Evolutionary conservation across 2,329 filamentous ascomycete species (phyloP).

Genomic region (Zasmidium angulare): DNA sequence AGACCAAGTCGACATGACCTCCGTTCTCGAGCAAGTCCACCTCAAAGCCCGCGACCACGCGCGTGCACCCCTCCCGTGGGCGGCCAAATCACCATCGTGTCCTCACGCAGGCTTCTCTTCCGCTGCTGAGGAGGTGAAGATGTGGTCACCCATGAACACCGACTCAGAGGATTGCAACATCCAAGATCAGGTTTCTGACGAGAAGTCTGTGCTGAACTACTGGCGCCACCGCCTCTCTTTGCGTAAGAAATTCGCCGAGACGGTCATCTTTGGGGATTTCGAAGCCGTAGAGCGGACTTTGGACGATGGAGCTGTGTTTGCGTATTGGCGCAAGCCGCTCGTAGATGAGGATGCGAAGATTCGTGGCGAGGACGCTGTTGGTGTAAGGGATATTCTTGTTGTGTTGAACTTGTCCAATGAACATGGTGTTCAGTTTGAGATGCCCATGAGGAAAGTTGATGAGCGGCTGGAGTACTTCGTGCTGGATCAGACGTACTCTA

Average conservation of each 20-base stretch:
- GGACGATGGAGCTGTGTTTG: slow-evolving; percentile 17
- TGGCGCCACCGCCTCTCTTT: slow-evolving; percentile 20
- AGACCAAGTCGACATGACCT: slow-evolving; percentile 29
- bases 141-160: slow-evolving; percentile 26
- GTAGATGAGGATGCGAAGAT: not conserved
- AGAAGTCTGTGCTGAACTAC: slow-evolving; percentile 16
- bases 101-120: slow-evolving; percentile 60
- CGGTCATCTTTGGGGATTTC: slow-evolving; percentile 21
- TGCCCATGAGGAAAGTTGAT: slow-evolving; percentile 5
- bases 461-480: not conserved
- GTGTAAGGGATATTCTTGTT: slow-evolving; percentile 16
- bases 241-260: slow-evolving; percentile 12
- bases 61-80: slow-evolving; percentile 41
- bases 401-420: slow-evolving; percentile 20
- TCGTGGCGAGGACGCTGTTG: not conserved
- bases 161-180: slow-evolving; percentile 20
- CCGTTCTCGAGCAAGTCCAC: slow-evolving; percentile 53
- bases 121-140: not conserved
- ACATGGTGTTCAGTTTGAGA: slow-evolving; percentile 10
- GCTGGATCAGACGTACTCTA: not conserved
- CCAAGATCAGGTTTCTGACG: slow-evolving; percentile 7
- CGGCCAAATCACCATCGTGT: slow-evolving; percentile 18
- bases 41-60: slow-evolving; percentile 67
- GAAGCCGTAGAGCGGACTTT: slow-evolving; percentile 10
- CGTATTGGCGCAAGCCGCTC: slow-evolving; percentile 17